Evolutionary conservation across 106 monocot genomes (phyloP).

Genomic region (Vanilla planifolia): DNA sequence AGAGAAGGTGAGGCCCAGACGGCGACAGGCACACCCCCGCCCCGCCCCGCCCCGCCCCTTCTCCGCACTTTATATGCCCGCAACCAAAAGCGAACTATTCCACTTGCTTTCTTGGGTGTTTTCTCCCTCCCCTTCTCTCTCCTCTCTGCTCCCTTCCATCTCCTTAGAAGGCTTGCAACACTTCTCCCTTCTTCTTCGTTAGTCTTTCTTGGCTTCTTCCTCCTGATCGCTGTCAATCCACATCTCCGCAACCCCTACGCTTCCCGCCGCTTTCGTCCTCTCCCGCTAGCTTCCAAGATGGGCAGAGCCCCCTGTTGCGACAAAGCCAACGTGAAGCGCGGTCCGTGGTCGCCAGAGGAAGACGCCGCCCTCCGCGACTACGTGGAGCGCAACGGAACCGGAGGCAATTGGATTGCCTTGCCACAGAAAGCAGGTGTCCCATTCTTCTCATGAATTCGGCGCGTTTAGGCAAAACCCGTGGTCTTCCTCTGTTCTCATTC

Average conservation of each 20-base stretch:
- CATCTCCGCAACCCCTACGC: background rate
- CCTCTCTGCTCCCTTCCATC: too few species aligned
- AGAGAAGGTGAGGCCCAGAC: background rate
- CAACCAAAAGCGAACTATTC: background rate
- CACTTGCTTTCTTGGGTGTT: too few species aligned
- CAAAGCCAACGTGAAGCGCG: constrained; percentile 41
- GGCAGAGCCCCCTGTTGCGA: constrained; percentile 56
- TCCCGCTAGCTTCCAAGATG: constrained; percentile 1
- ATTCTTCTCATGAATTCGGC: too few species aligned
- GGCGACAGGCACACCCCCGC: too few species aligned
- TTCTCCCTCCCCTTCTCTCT: too few species aligned
- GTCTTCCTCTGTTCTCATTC: background rate
- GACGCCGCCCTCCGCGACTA: constrained; percentile 26
- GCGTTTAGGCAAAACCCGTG: background rate
- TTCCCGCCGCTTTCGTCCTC: background rate
- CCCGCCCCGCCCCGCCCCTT: background rate
- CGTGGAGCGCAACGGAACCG: constrained; percentile 24
- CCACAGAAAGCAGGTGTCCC: constrained; percentile 28
- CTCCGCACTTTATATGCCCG: constrained; percentile 4
- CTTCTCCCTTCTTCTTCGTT: background rate
- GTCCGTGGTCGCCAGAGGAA: constrained; percentile 56
- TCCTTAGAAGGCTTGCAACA: too few species aligned
- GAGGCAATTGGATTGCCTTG: constrained; percentile 40
- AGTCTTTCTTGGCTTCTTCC: constrained; percentile 2
- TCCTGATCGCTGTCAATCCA: background rate